A percentile compares a stretch with the other conserved stretches of the same genome.
phyloP scores from a whole-genome alignment of 2,329 filamentous ascomycete species.

The Geoglossum cookeanum region DNA sequence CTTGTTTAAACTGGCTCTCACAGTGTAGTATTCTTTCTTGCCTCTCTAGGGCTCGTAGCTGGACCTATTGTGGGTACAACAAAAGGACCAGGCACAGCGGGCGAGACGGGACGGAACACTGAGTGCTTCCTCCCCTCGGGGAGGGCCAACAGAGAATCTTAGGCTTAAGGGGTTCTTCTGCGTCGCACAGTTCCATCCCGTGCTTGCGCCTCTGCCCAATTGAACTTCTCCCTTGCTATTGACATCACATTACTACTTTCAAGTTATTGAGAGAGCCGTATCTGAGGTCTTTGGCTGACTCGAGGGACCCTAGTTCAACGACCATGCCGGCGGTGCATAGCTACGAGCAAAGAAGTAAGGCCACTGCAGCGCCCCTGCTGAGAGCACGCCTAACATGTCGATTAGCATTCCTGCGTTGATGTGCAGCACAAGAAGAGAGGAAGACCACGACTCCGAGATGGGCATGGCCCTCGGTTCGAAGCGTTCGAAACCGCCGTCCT shows the following conservation, averaged over 20 bases:
- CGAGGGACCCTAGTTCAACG: slow-evolving; percentile 1
- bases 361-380: not conserved
- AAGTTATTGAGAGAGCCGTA: not conserved
- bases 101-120: not conserved
- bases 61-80: not conserved
- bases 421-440: slow-evolving; percentile 76
- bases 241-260: not conserved
- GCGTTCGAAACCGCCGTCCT: slow-evolving; percentile 9
- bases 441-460: slow-evolving; percentile 56
- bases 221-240: not conserved
- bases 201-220: not conserved
- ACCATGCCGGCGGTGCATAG: slow-evolving; percentile 37
- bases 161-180: not conserved
- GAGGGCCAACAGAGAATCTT: not conserved
- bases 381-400: slow-evolving; percentile 12
- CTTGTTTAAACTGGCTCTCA: not conserved
- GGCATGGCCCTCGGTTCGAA: slow-evolving; percentile 41
- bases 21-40: not conserved
- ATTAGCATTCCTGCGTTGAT: slow-evolving; percentile 55
- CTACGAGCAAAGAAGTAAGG: slow-evolving; percentile 50
- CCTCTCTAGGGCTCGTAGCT: not conserved
- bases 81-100: not conserved
- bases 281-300: not conserved
- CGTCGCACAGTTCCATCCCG: not conserved
- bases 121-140: not conserved